Evolutionary conservation across 129 eudicot genomes (phyloP), one percentile per base, ranked within the genome.

Genomic region (Artemisia annua): DNA sequence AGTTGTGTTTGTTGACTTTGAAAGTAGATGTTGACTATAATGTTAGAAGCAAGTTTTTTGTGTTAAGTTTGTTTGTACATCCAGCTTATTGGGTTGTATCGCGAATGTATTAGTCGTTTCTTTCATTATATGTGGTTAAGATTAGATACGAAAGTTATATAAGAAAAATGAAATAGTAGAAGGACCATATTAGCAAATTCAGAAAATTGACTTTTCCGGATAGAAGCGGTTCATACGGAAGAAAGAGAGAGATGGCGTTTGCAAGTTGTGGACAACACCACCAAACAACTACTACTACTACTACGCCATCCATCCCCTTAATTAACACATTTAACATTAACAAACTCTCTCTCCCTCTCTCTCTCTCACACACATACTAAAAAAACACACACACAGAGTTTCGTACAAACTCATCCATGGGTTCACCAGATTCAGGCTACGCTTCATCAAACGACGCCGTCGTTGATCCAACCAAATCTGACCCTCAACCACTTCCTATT

Each of bases 341-440:
- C 32, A 30, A 26, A 3, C 32, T 18, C 18, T 55, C 51, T 11
- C 53, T 28, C 54, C 9, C 35, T 30, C 35, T 30, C 35, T 30
- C 32, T n/a, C n/a, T n/a, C n/a, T n/a, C n/a, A n/a, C n/a, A 26
- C 32, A 28, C 32, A 28, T 4, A 28, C 32, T 4, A 28, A 53
- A 18, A 76, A 49, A 59, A 39, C 66, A 60, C 62, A 48, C 76
- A 11, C 48, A 1, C 70, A 20, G 11, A 48, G 58, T 76, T 20
- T 3, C 35, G 35, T 30, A 30, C 6, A 35, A 35, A 35, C 44
- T 5, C 44, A 35, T 39, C 46, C 46, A 85, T 85, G 89, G 86
- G 63, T 67, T 85, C 89, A 67, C 84, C 89, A 15, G 89, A 81
- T 56, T 77, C 83, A n/a, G 83, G 83, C 58, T 85, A 85, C 51